Conservation (phyloP, 2,329 filamentous ascomycete species). For the Fusarium sublunatum region DNA sequence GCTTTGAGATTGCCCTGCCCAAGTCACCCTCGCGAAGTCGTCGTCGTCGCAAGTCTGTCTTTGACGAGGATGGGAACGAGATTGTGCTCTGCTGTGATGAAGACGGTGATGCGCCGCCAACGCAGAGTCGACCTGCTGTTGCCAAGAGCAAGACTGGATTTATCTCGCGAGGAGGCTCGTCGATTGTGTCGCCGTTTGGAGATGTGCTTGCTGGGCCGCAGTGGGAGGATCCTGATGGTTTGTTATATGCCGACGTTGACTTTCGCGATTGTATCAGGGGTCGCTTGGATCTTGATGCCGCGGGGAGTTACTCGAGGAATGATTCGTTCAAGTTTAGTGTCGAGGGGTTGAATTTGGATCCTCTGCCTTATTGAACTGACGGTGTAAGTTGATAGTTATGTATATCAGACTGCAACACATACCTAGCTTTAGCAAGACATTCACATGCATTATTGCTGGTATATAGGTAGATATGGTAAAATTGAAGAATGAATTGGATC, state of each 20-base stretch:
- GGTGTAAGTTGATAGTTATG: constrained; percentile 6
- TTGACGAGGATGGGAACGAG: constrained; percentile 67
- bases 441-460: too few relatives aligned
- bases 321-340: constrained; percentile 72
- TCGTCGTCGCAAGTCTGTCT: constrained; percentile 55
- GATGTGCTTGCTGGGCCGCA: constrained; percentile 83
- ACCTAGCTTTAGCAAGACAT: too few relatives aligned
- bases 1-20: constrained; percentile 60
- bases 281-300: constrained; percentile 83
- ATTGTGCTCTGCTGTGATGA: constrained; percentile 58
- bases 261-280: constrained; percentile 89
- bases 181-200: constrained; percentile 82
- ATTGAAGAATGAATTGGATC: too few relatives aligned
- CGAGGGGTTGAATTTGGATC: constrained; percentile 67
- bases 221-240: constrained; percentile 79
- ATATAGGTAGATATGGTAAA: too few relatives aligned
- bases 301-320: constrained; percentile 84
- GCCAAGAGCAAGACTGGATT: constrained; percentile 55
- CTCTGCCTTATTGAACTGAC: constrained; percentile 62
- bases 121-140: constrained; percentile 20
- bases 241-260: constrained; percentile 80
- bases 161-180: constrained; percentile 80
- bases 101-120: constrained; percentile 28
- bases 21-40: constrained; percentile 38
- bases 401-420: constrained; percentile 25